Evolutionary conservation across 2,329 filamentous ascomycete genomes (phyloP), one percentile per base, ranked within the genome.

Genomic region (Albophoma yamanashiensis): DNA sequence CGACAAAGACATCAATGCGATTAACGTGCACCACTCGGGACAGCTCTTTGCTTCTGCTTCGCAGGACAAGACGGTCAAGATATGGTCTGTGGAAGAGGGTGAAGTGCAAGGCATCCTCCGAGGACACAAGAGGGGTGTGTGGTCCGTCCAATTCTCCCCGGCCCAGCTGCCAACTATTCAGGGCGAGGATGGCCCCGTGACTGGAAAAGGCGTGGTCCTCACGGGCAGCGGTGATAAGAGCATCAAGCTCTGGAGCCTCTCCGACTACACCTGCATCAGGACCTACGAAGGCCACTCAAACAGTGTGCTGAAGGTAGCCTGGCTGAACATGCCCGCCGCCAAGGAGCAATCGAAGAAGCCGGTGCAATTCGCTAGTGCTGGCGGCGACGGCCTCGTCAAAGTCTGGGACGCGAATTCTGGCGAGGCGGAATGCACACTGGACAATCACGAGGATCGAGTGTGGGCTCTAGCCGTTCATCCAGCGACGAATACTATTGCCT

Each of bases 221-320:
- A 97, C 94, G 0, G 94, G 92, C 42, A 95, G 91, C 66, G 94
- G 93, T 69, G 94, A 99, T 74, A 97, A 97, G 76, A 97, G 91
- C 0, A 84, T 97, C 68, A 95, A 96, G 73, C 82, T 99, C 12
- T 99, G 95, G 95, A 97, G 85, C 71, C 78, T 99, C 63, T 83
- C 88, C 2, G 92, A 96, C 74, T 99, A 97, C 75, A 91, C 86
- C 65, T 99, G 94, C 74, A 78, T 99, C 55, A 82, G 93, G 60
- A 97, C 94, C 0, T 94, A 97, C 60, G 95, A 99, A 74, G 94
- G 94, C 0, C 94, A 99, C 73, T 93, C 92, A 6, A 95, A 97
- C 76, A 96, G 90, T 67, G 89, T 99, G 3, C 79, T 99, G 39
- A 97, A 97, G 75, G 89, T 96, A 2, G 83, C 89, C 4, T 99